These are phyloP conservation scores for Begonia masoniana DNA, from an alignment of 306 rosid genomes.

Conservation along the genomic window DNA sequence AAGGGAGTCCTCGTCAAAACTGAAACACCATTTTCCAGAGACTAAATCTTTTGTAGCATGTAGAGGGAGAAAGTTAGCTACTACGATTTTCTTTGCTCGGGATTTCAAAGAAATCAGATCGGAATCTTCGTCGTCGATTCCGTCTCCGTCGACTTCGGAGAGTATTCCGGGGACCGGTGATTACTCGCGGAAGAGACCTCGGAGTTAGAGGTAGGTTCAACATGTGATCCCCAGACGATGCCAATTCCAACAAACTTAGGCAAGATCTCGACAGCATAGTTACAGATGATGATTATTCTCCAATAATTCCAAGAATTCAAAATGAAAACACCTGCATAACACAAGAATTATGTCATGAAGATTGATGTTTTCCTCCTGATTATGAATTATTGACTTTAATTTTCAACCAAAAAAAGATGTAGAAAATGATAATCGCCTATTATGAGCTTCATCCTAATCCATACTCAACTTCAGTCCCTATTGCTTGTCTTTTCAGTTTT, in stretches of 20 bases:
- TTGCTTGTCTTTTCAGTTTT: too few species aligned
- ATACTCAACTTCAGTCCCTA: too few species aligned
- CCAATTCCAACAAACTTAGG: conserved; percentile 47
- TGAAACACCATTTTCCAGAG: conserved; percentile 56
- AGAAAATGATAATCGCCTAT: too few species aligned
- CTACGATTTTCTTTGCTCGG: conserved; percentile 37
- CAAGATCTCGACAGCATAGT: conserved; percentile 50
- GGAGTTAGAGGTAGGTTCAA: conserved; percentile 43
- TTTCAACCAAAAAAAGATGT: too few species aligned
- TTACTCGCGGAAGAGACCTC: conserved; percentile 35
- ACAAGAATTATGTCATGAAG: too few species aligned
- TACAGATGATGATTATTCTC: conserved; percentile 3
- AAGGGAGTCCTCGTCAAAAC: conserved; percentile 63
- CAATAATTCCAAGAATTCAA: conserved; percentile 5
- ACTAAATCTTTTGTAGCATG: conserved; percentile 39
- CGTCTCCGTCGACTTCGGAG: conserved; percentile 29
- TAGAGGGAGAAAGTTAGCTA: conserved; percentile 64
- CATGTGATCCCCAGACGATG: conserved; percentile 32
- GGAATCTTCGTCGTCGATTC: conserved; percentile 18
- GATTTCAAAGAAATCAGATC: conserved; percentile 18
- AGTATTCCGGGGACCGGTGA: conserved; percentile 36
- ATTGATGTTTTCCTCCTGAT: too few species aligned
- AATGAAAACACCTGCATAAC: background rate
- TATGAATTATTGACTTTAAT: too few species aligned
- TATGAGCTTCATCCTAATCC: too few species aligned